A percentile compares a stretch with the other conserved stretches of the same genome.
phyloP scores from a whole-genome alignment of 2,329 filamentous ascomycete species.

The Nothomitra cinnamomea region DNA sequence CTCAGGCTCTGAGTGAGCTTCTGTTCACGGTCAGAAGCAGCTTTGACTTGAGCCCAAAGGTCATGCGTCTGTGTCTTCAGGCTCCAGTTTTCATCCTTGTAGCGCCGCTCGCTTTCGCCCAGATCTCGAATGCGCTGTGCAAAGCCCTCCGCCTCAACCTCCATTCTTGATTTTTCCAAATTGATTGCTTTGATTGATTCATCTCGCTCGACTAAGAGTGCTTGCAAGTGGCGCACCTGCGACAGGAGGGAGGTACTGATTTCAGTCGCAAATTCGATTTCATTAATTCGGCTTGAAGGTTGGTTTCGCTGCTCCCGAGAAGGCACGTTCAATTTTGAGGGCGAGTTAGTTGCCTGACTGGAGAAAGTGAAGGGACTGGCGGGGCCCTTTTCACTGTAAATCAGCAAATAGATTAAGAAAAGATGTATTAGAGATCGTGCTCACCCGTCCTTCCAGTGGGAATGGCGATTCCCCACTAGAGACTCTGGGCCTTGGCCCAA shows the following conservation, averaged over 20 bases:
- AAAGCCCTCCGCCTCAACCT: slow-evolving; percentile 65
- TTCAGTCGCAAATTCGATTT: slow-evolving; percentile 96
- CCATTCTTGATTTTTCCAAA: slow-evolving; percentile 59
- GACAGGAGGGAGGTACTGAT: slow-evolving; percentile 87
- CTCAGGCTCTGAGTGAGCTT: slow-evolving; percentile 60
- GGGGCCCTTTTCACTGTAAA: neutral
- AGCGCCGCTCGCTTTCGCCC: slow-evolving; percentile 86
- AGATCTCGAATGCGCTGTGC: slow-evolving; percentile 64
- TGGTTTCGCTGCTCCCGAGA: slow-evolving; percentile 84
- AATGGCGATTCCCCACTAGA: slow-evolving; percentile 37
- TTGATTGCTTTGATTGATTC: slow-evolving; percentile 63
- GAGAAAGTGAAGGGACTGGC: slow-evolving; percentile 55
- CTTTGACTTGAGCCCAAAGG: slow-evolving; percentile 52
- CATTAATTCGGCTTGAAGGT: slow-evolving; percentile 71
- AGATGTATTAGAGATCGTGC: neutral
- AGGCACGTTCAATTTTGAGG: slow-evolving; percentile 74
- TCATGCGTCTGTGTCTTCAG: slow-evolving; percentile 88
- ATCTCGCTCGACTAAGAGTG: slow-evolving; percentile 70
- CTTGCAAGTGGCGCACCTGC: slow-evolving; percentile 85
- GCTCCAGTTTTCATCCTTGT: slow-evolving; percentile 98
- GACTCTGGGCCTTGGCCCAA: slow-evolving; percentile 64
- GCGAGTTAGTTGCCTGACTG: slow-evolving; percentile 67
- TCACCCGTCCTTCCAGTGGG: slow-evolving; percentile 23
- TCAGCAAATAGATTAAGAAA: neutral
- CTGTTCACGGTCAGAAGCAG: slow-evolving; percentile 67